Conservation (phyloP, 169 alveolate genomes). For the Plasmodium chabaudi region DNA sequence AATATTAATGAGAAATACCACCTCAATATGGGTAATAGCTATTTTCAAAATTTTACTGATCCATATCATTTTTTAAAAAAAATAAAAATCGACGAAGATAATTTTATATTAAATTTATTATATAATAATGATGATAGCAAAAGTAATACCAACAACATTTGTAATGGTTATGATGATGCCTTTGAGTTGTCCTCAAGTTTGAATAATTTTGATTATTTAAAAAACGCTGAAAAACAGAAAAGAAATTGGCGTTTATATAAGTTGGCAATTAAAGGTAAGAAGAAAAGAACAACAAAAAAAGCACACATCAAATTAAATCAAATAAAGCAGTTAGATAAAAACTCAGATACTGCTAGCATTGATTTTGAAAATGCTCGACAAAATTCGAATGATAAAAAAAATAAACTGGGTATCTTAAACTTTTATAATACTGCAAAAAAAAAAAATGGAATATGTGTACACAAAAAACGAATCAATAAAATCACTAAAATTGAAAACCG, state of each 20-base stretch:
- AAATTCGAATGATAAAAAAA: neutral
- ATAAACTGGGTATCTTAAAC: conserved; percentile 17
- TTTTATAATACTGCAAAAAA: conserved; percentile 6
- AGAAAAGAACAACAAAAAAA: conserved; percentile 10
- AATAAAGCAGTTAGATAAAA: neutral
- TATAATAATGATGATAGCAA: conserved; percentile 16
- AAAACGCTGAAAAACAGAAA: conserved; percentile 36
- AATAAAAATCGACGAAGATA: conserved; percentile 55
- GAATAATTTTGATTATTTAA: conserved; percentile 28
- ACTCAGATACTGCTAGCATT: neutral
- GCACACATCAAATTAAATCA: neutral
- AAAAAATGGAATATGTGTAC: conserved; percentile 4
- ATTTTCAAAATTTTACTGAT: conserved; percentile 8
- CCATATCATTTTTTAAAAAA: conserved; percentile 53
- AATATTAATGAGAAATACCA: neutral
- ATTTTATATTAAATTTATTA: conserved; percentile 38
- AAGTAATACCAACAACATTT: neutral
- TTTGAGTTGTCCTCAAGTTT: conserved; percentile 27
- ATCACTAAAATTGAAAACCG: conserved; percentile 1
- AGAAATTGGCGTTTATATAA: conserved; percentile 26
- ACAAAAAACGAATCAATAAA: conserved; percentile 9
- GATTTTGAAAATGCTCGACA: neutral
- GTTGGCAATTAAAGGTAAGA: conserved; percentile 2
- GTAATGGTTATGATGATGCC: conserved; percentile 15
- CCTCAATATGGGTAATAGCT: neutral